Base-by-base conservation (phyloP, 2,329 filamentous ascomycete species). In the Aspergillus sergii region DNA sequence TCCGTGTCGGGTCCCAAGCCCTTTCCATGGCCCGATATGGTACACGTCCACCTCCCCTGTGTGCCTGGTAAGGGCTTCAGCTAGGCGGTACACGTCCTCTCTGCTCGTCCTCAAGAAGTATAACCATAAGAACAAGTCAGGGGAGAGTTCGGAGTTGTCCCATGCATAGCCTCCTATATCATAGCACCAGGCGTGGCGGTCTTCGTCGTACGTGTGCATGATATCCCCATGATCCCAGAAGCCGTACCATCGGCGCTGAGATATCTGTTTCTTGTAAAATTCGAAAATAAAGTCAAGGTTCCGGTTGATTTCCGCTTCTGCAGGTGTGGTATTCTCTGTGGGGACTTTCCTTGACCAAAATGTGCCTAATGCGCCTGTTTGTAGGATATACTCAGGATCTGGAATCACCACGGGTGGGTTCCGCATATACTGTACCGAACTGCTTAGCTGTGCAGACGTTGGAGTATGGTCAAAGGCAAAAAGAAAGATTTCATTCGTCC, bases 91-190 rank as follows among this genome's bases (percentile, higher is more conserved):
- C 0, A 87, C 83, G 58, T 87, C 85, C 4, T 82, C 80, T 2
- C 84, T 78, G 0, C 86, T 86, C 0, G 86, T 89, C 14, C 84
- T 83, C 2, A 89, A 79, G 74, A 89, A 89, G 62, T 87, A 85
- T 6, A 82, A 82, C 87, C 87, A 89, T 67, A 89, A 83, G 76
- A 85, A 89, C 2, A 89, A 73, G 67, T 89, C 86, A 0, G 87
- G 85, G 0, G 86, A 89, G 0, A 89, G 78, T 70, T 89, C 87
- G 0, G 84, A 87, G 69, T 89, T 89, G 57, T 89, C 87, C 87
- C 87, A 89, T 0, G 86, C 86, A 63, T 86, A 89, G 0, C 87
- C 87, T 5, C 87, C 87, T n/a, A 89, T 73, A 55, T 89, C 87
- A 61, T 89, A 89, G 1, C 85, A 81, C 87, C 87, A 89, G 1